Evolutionary conservation across 2,329 filamentous ascomycete genomes (phyloP), one percentile per base, ranked within the genome.

Genomic region (Colletotrichum sp.): DNA sequence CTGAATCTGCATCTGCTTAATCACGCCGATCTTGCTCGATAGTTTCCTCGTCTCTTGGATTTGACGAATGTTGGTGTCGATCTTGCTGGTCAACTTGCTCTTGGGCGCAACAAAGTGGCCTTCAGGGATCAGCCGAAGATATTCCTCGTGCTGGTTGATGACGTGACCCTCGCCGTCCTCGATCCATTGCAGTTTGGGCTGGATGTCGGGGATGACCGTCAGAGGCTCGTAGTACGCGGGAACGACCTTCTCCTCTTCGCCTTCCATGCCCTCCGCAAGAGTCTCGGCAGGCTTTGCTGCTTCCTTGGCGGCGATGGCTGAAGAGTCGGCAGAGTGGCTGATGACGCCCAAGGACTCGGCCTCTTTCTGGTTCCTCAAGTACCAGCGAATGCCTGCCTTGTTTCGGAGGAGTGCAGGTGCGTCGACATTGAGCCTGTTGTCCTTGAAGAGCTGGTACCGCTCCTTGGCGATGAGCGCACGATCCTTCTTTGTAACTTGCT

Each of bases 1-100:
- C 84, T 99, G 97, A 70, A 99, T 92, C 86, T 99, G 97, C 97
- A 99, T 99, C 86, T 99, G 97, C 87, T 99, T 99, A 83, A 99
- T 97, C 77, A 99, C 95, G 65, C 95, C 94, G 83, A 99, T 98
- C 86, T 99, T 99, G 13, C 96, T 96, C 81, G 96, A 98, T 34
- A 99, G 91, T 83, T 98, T 99, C 79, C 97, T 91, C 1, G 97
- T 99, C 81, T 99, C 96, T 84, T 99, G 97, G 90, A 99, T 96
- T 82, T 98, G 96, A 76, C 92, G 92, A 85, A 99, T 95, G 80
- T 99, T 99, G 71, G 93, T 92, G 80, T 98, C 95, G 85, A 99
- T 94, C 82, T 94, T 96, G 80, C 92, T 92, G 2, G 94, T 89
- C 44, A 99, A 86, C 69, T 90, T 91, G 82, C 96, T 95, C 39